Conservation (phyloP, 176 grass and related monocot genomes). For the Eremochloa ophiuroides region DNA sequence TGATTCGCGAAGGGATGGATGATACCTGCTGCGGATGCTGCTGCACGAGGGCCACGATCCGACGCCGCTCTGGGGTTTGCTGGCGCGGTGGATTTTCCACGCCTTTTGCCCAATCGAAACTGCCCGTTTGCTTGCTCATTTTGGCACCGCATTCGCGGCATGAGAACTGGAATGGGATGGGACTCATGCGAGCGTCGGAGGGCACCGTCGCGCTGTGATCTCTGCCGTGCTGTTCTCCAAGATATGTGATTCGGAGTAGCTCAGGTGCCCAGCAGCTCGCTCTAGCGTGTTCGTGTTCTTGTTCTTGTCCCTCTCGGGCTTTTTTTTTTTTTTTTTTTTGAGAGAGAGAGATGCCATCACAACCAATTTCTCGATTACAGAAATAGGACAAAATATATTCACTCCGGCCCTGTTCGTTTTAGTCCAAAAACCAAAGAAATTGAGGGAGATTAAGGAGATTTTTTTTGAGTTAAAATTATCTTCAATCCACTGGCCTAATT, state of each 20-base stretch:
- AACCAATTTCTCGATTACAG: background rate
- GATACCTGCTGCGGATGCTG: background rate
- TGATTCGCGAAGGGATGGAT: background rate
- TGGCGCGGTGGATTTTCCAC: background rate
- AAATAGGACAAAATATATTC: background rate
- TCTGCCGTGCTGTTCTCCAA: background rate
- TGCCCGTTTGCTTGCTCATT: background rate
- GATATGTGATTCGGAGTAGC: too few species aligned
- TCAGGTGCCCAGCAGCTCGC: background rate
- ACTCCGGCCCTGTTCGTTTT: background rate
- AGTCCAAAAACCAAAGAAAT: background rate
- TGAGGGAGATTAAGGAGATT: too few species aligned
- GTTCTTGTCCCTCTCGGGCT: background rate
- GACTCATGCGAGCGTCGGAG: background rate
- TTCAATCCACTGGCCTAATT: too few species aligned
- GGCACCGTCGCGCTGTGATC: background rate
- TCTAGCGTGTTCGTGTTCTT: background rate
- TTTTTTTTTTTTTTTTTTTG: background rate
- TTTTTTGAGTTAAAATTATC: too few species aligned
- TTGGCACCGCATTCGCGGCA: background rate
- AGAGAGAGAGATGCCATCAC: background rate
- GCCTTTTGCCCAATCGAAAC: background rate
- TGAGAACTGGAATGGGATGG: background rate
- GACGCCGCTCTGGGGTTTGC: background rate
- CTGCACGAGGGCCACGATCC: conserved; percentile 4